Evolutionary conservation across 768 basidiomycete genomes (phyloP).

Genomic region (Lentinula detonsa): DNA sequence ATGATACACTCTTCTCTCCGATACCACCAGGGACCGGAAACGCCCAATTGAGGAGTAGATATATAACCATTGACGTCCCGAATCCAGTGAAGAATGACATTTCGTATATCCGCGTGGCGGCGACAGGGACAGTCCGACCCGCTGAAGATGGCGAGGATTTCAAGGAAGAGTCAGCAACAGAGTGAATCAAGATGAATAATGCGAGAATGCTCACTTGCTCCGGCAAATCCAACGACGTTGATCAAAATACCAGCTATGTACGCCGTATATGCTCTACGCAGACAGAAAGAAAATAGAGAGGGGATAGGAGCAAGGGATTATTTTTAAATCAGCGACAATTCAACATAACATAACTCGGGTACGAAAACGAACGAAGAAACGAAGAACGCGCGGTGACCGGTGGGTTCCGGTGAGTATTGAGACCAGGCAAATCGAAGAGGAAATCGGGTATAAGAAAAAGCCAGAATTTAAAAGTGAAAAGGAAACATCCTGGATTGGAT

Average conservation of each 20-base stretch:
- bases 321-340: no score
- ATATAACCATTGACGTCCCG: constrained; percentile 58
- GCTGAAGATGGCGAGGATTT: constrained; percentile 23
- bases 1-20: constrained; percentile 26
- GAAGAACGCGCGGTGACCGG: no score
- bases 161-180: not conserved
- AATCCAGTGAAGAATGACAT: constrained; percentile 87
- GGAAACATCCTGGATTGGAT: no score
- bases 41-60: constrained; percentile 49
- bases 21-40: constrained; percentile 47
- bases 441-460: no score
- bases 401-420: not conserved
- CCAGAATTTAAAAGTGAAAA: no score
- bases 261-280: constrained; percentile 50
- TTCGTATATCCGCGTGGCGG: constrained; percentile 67
- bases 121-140: constrained; percentile 55
- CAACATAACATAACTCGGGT: no score
- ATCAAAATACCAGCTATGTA: constrained; percentile 74
- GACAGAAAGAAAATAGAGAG: not conserved
- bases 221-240: constrained; percentile 78
- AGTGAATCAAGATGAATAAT: not conserved
- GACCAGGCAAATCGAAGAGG: not conserved
- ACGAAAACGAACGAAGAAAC: no score
- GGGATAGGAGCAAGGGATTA: no score
- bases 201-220: constrained; percentile 45